Percentiles rank a stretch among this genome's conserved stretches.
Evolutionary conservation across 169 alveolate species (phyloP).

Genomic region (Cryptosporidium meleagridis): DNA sequence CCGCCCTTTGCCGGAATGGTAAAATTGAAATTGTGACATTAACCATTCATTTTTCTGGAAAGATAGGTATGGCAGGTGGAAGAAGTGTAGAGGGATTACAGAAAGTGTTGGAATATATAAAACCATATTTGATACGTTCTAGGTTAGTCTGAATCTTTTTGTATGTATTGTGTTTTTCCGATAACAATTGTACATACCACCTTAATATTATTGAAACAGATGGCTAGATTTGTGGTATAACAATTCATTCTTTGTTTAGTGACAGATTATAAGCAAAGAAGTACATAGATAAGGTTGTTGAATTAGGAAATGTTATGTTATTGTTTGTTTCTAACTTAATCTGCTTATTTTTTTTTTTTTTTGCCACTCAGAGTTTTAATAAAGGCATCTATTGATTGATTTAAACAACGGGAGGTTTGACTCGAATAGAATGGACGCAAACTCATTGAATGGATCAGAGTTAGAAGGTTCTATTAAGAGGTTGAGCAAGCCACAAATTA

Average conservation of each 20-base stretch:
- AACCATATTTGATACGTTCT: slow-evolving; percentile 60
- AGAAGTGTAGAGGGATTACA: slow-evolving; percentile 40
- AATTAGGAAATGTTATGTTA: neutral
- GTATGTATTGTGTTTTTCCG: slow-evolving; percentile 2
- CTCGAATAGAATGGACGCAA: slow-evolving; percentile 32
- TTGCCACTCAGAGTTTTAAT: neutral
- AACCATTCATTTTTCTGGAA: slow-evolving; percentile 68
- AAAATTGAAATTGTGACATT: slow-evolving; percentile 67
- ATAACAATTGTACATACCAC: neutral
- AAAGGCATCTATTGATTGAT: slow-evolving; percentile 17
- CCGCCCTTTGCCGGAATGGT: neutral
- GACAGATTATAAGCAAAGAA: neutral
- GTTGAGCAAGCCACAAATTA: slow-evolving; percentile 87
- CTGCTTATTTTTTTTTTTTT: neutral
- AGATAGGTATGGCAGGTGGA: slow-evolving; percentile 73
- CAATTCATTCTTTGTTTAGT: neutral
- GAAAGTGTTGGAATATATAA: slow-evolving; percentile 29
- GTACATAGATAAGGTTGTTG: neutral
- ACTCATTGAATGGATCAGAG: slow-evolving; percentile 87
- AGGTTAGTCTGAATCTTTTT: slow-evolving; percentile 13
- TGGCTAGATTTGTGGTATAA: neutral
- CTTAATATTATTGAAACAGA: neutral
- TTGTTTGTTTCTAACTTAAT: neutral
- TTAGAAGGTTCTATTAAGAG: slow-evolving; percentile 88
- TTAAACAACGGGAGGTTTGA: neutral